A percentile compares a stretch with the other conserved stretches of the same genome.
phyloP scores from a whole-genome alignment of 2,329 filamentous ascomycete genomes.

The Amphichorda felina region DNA sequence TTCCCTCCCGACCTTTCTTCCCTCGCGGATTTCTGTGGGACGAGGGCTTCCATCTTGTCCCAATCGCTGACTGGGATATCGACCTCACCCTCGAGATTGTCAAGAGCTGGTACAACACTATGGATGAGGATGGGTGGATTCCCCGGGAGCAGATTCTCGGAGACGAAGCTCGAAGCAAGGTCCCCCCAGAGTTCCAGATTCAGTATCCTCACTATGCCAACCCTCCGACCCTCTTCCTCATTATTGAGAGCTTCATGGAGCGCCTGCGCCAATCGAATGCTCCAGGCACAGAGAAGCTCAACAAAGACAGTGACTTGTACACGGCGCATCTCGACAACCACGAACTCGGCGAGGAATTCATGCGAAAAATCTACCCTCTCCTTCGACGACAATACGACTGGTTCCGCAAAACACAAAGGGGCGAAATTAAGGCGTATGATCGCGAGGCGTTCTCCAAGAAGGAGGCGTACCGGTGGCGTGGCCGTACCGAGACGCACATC shows the following conservation, averaged over 20 bases:
- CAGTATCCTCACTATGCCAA: constrained; percentile 98
- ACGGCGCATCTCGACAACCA: constrained; percentile 56
- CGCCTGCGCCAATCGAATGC: constrained; percentile 51
- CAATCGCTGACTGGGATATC: constrained; percentile 87
- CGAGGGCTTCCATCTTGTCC: constrained; percentile 89
- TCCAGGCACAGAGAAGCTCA: constrained; percentile 31
- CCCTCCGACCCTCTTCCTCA: constrained; percentile 86
- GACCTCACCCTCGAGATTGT: constrained; percentile 81
- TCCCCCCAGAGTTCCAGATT: constrained; percentile 82
- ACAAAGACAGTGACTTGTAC: constrained; percentile 40
- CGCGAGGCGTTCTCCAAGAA: constrained; percentile 78
- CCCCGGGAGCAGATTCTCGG: constrained; percentile 92
- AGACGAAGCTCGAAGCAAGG: constrained; percentile 83
- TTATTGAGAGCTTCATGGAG: constrained; percentile 73
- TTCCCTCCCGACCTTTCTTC: constrained; percentile 92
- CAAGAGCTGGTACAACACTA: constrained; percentile 89
- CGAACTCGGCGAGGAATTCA: constrained; percentile 56
- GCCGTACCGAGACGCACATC: constrained; percentile 75
- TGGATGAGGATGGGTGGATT: constrained; percentile 98
- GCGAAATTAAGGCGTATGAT: constrained; percentile 85
- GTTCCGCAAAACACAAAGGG: constrained; percentile 86
- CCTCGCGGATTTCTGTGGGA: constrained; percentile 96
- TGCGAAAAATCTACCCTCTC: constrained; percentile 71
- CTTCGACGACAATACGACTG: constrained; percentile 85
- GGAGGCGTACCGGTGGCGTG: constrained; percentile 92